Percentiles rank a stretch among this genome's conserved stretches.
Conservation (phyloP, 768 basidiomycete species). For the Leccinum incarnatum region DNA sequence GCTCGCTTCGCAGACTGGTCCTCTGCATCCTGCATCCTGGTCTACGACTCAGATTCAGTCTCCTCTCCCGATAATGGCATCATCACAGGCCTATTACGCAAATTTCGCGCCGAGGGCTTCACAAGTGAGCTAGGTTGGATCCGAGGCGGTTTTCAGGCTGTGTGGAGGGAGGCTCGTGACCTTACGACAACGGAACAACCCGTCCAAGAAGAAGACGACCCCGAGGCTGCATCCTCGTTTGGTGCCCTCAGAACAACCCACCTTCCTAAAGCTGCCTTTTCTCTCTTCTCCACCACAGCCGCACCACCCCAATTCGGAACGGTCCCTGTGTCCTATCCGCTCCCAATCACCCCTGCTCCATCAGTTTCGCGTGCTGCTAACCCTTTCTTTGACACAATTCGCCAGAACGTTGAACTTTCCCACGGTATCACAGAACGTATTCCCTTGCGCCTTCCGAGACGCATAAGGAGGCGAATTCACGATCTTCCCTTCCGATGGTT, state of each 20-base stretch:
- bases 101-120: constrained; percentile 64
- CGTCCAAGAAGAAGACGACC: constrained; percentile 49
- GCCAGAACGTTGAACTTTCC: constrained; percentile 81
- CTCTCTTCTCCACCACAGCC: constrained; percentile 42
- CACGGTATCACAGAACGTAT: constrained; percentile 78
- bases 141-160: constrained; percentile 76
- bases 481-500: constrained; percentile 84
- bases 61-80: constrained; percentile 62
- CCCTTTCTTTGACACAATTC: constrained; percentile 94
- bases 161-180: constrained; percentile 52
- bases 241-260: constrained; percentile 50
- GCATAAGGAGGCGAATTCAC: constrained; percentile 52
- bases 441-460: constrained; percentile 55
- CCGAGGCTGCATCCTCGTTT: constrained; percentile 32
- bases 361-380: constrained; percentile 45
- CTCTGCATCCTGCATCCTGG: constrained; percentile 61
- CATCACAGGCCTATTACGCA: constrained; percentile 69
- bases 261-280: constrained; percentile 66
- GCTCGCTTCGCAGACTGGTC: constrained; percentile 60
- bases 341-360: constrained; percentile 20
- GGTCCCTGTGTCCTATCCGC: neutral
- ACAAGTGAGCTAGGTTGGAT: constrained; percentile 71
- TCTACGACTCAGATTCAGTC: constrained; percentile 81
- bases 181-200: constrained; percentile 52
- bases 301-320: constrained; percentile 14